Evolutionary conservation across 306 rosid genomes (phyloP).

Genomic region (Ochetophila trinervis): DNA sequence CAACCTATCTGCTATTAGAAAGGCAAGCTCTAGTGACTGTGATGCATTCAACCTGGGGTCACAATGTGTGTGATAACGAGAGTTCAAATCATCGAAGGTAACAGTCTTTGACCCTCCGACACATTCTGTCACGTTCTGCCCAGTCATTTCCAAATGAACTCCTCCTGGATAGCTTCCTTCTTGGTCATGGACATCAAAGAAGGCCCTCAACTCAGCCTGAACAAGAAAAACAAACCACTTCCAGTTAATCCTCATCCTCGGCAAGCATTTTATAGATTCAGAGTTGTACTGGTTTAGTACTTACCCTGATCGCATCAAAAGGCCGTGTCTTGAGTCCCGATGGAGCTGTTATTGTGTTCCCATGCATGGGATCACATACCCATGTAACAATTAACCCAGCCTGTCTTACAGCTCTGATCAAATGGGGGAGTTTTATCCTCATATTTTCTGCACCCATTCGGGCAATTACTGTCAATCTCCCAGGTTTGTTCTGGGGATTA

Average conservation of each 20-base stretch:
- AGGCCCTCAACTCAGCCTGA: slow-evolving; percentile 46
- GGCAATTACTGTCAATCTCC: slow-evolving; percentile 39
- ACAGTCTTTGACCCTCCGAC: slow-evolving; percentile 38
- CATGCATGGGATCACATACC: slow-evolving; percentile 53
- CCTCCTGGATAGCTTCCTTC: slow-evolving; percentile 49
- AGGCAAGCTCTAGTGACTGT: slow-evolving; percentile 43
- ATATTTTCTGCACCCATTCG: slow-evolving; percentile 48
- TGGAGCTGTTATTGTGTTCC: slow-evolving; percentile 48
- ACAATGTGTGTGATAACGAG: slow-evolving; percentile 42
- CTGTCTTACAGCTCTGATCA: slow-evolving; percentile 38
- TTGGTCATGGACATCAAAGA: slow-evolving; percentile 48
- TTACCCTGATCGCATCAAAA: slow-evolving; percentile 42
- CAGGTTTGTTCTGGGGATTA: slow-evolving; percentile 37
- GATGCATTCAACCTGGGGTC: slow-evolving; percentile 48
- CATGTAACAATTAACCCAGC: slow-evolving; percentile 44
- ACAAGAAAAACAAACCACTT: not conserved
- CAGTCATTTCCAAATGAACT: slow-evolving; percentile 48
- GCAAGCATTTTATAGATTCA: not conserved
- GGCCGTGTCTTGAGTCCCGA: slow-evolving; percentile 49
- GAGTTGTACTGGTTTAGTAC: not conserved
- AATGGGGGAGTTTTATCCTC: slow-evolving; percentile 38
- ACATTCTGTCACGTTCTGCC: slow-evolving; percentile 47
- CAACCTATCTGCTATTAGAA: slow-evolving; percentile 37
- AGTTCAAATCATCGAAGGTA: slow-evolving; percentile 39
- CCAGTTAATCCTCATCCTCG: not conserved